Evolutionary conservation across 495 filamentous ascomycete species (phyloP), one percentile per base, ranked within the genome.

Genomic region (Tuber indicum): DNA sequence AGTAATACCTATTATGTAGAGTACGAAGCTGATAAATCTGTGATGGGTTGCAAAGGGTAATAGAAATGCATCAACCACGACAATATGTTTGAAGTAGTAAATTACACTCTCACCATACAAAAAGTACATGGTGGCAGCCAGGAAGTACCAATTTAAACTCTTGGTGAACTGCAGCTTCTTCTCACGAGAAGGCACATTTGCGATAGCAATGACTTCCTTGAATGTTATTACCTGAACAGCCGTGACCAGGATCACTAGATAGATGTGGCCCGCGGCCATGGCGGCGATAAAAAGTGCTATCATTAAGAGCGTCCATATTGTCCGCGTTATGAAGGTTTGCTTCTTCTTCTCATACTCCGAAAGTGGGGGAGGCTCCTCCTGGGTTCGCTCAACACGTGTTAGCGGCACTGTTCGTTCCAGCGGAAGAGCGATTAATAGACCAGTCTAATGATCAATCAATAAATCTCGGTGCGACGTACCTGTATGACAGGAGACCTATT

Each of bases 81-180:
- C 89, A 75, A 99, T 93, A 81, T 98, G 96, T 87, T 98, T 98
- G 86, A 99, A 98, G 85, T 99, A 99, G 86, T 98, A 99, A 77
- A 99, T 96, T 78, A 99, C 95, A 79, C 93, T 97, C 86, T 99
- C 96, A 76, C 96, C 96, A 81, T 99, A 98, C 45, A 99, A 86
- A 81, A 96, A 99, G 86, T 98, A 99, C 96, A 98, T 98, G 75
- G 94, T 96, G 26, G 92, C 92, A n/a, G 93, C 96, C 76, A 99
- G 87, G 86, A 96, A 99, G 85, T 99, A 99, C 96, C 96, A 99
- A 84, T 98, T 98, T 82, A 99, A 85, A 77, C 91, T 91, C 86
- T 98, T 97, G 81, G 96, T 98, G 83, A 97, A 97, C 39, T 91
- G 92, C 39, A 98, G 87, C 83, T 95, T 93, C 85, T 94, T 91